Percentiles rank a stretch among this genome's conserved stretches.
Conservation (phyloP, 2,329 filamentous ascomycete species). For the Botrytis deweyae region DNA sequence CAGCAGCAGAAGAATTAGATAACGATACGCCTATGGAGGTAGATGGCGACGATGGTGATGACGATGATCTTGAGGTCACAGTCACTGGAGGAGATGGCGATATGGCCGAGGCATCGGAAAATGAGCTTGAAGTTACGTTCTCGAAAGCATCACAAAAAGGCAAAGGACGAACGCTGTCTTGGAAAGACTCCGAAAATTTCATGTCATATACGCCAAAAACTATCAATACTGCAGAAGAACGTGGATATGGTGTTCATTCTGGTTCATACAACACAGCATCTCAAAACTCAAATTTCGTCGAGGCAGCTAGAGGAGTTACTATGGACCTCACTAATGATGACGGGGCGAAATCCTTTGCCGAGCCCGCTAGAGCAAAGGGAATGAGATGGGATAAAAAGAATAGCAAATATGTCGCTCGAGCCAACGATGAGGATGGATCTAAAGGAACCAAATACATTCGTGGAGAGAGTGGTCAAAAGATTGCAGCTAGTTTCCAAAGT, state of each 20-base stretch:
- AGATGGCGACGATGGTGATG: slow-evolving; percentile 42
- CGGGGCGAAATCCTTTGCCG: slow-evolving; percentile 72
- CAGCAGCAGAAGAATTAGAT: slow-evolving; percentile 31
- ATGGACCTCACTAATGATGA: slow-evolving; percentile 96
- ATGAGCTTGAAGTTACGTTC: slow-evolving; percentile 69
- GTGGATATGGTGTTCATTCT: slow-evolving; percentile 88
- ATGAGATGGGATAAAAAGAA: slow-evolving; percentile 97
- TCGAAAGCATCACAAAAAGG: slow-evolving; percentile 55
- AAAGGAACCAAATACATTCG: slow-evolving; percentile 70
- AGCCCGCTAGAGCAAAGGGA: slow-evolving; percentile 66
- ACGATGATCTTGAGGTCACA: slow-evolving; percentile 42
- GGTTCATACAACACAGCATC: slow-evolving; percentile 57
- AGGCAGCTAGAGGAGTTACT: slow-evolving; percentile 79
- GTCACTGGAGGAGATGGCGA: slow-evolving; percentile 42
- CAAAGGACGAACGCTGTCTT: slow-evolving; percentile 61
- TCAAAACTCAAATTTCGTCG: slow-evolving; percentile 71
- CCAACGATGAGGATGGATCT: slow-evolving; percentile 93
- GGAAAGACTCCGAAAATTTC: slow-evolving; percentile 85
- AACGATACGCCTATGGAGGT: slow-evolving; percentile 35
- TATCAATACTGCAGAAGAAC: slow-evolving; percentile 80
- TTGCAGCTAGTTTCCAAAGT: slow-evolving; percentile 88
- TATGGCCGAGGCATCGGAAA: slow-evolving; percentile 59
- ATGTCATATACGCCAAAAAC: slow-evolving; percentile 92
- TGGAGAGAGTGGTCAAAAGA: slow-evolving; percentile 93
- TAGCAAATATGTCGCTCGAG: slow-evolving; percentile 88